These are phyloP conservation scores for Immersiella caudata DNA, from an alignment of 495 filamentous ascomycete species.

Conservation along the genomic window DNA sequence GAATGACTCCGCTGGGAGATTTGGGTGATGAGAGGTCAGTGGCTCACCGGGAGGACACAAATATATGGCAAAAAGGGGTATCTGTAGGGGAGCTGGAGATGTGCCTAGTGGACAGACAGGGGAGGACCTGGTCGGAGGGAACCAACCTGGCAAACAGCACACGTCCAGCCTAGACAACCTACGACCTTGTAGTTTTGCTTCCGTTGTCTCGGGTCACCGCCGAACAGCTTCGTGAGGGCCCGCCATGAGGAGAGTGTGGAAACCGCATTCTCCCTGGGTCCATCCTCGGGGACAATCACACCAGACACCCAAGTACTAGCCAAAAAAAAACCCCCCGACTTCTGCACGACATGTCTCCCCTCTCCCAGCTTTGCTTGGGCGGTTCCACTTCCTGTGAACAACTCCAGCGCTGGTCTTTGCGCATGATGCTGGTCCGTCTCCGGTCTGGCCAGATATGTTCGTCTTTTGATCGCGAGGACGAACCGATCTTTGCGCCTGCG, in stretches of 20 bases:
- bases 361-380: neutral
- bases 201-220: neutral
- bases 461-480: neutral
- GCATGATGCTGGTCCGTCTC: neutral
- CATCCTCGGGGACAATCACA: neutral
- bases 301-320: neutral
- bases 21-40: no score
- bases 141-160: no score
- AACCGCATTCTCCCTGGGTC: neutral
- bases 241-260: neutral
- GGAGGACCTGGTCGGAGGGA: no score
- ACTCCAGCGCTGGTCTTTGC: neutral
- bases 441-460: no score
- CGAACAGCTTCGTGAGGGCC: neutral
- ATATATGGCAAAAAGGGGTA: no score
- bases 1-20: no score
- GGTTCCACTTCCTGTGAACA: neutral
- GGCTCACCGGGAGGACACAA: no score
- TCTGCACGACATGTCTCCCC: neutral
- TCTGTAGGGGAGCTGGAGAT: no score
- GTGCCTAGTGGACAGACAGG: no score
- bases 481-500: neutral
- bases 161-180: no score
- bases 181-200: neutral
- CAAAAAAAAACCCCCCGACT: neutral